These are phyloP conservation scores for Phytomonas sp. DNA, from an alignment of 208 protist genomes.

Conservation along the genomic window DNA sequence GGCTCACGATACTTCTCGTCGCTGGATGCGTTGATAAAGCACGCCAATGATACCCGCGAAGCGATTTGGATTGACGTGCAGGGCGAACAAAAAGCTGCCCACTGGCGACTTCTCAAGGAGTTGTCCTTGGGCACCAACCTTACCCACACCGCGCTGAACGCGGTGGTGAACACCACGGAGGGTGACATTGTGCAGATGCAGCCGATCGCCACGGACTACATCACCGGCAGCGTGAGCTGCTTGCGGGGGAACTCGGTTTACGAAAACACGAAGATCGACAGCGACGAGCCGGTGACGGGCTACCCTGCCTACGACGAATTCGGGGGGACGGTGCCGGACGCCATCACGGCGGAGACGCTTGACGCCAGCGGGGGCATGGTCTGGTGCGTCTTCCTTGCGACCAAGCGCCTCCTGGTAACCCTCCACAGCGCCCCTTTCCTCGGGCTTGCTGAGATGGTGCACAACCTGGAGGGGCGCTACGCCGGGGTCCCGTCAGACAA, in stretches of 20 bases:
- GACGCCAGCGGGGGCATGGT: constrained; percentile 25
- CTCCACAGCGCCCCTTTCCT: constrained; percentile 48
- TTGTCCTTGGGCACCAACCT: constrained; percentile 28
- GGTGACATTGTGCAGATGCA: constrained; percentile 61
- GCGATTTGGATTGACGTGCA: constrained; percentile 52
- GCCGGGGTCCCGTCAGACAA: constrained; percentile 5
- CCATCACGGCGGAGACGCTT: constrained; percentile 21
- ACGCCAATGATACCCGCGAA: constrained; percentile 18
- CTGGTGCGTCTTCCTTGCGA: constrained; percentile 54
- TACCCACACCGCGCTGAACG: constrained; percentile 34
- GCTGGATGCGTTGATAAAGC: constrained; percentile 17
- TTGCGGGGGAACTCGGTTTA: constrained; percentile 5
- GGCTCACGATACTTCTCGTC: constrained; percentile 13
- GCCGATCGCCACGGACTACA: constrained; percentile 28
- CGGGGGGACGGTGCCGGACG: constrained; percentile 14
- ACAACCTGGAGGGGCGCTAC: constrained; percentile 24
- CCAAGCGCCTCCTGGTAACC: constrained; percentile 46
- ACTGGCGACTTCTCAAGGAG: constrained; percentile 20
- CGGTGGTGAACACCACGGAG: constrained; percentile 37
- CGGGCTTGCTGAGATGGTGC: constrained; percentile 42
- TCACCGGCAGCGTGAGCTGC: constrained; percentile 51
- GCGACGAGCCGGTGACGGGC: constrained; percentile 11
- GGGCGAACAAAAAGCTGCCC: constrained; percentile 24
- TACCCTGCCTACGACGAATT: constrained; percentile 5
- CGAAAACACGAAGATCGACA: background rate